Evolutionary conservation across 1,284 basidiomycete genomes (phyloP), one percentile per base, ranked within the genome.

Genomic region (Anthracocystis setariae): DNA sequence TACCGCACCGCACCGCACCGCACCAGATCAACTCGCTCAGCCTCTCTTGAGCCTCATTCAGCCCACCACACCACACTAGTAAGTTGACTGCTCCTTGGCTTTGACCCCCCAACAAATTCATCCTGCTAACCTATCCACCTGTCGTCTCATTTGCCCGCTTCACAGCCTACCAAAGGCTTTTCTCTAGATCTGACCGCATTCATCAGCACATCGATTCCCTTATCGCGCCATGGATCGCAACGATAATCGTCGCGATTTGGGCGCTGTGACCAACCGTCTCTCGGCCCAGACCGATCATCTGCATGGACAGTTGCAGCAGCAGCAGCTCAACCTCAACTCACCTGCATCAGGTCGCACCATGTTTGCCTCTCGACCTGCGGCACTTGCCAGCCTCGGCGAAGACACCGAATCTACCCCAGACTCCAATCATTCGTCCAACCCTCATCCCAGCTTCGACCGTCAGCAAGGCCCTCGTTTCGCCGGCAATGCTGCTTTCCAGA

Each of bases 401-500:
- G 67, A 79, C 27, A 63, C 60, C 20, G 78, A 73, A 37, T 42
- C 43, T 10, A 38, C 55, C 2, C 46, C 57, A 21, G 76, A 71
- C 12, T 25, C 46, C 17, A 13, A 38, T 15, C 54, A 51, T 8
- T 44, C 49, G 39, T 47, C 35, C 33, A 54, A 66, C 42, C 27
- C 49, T 15, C 55, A 61, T 27, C 47, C 61, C 24, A 42, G 46
- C 17, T 62, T 47, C 38, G 12, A 48, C 20, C 65, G 72, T 29
- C 74, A 76, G 38, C 67, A 60, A 3, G 77, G 70, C 8, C 76
- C 78, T 49, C 69, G 77, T 20, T 80, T 79, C 35, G 75, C 78
- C 9, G 77, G 75, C 32, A 80, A 75, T 44, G 77, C 74, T 17
- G 77, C 77, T 27, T 79, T 77, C 42, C 78, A 80, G 54, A 72